phyloP scores from a whole-genome alignment of 2,329 filamentous ascomycete species.

The Coleophoma eucalyptorum region DNA sequence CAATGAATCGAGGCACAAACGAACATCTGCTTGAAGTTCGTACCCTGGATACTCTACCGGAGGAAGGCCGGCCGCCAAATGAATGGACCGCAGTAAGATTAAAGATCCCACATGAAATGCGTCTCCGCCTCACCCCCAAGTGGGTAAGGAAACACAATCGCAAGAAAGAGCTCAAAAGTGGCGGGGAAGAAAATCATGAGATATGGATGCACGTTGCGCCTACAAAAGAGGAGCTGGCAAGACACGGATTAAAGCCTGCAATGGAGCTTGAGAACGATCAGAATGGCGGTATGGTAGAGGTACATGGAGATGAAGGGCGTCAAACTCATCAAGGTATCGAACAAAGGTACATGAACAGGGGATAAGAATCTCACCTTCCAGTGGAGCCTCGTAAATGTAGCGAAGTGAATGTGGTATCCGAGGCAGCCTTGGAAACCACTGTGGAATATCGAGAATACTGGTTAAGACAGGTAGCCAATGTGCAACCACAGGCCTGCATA shows the following conservation, averaged over 20 bases:
- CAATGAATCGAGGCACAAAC: constrained; percentile 47
- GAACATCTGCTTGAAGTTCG: constrained; percentile 45
- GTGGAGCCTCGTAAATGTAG: too few relatives aligned
- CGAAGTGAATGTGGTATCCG: too few relatives aligned
- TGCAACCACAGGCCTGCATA: too few relatives aligned
- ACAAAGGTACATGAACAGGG: constrained; percentile 12
- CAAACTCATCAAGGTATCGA: constrained; percentile 9
- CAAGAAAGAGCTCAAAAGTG: constrained; percentile 24
- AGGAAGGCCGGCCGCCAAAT: constrained; percentile 49
- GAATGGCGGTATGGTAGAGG: constrained; percentile 11
- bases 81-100: constrained; percentile 56
- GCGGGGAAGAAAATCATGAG: constrained; percentile 35
- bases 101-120: constrained; percentile 54
- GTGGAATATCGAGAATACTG: too few relatives aligned
- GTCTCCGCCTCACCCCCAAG: constrained; percentile 36
- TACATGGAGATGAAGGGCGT: constrained; percentile 7
- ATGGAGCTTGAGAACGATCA: constrained; percentile 4
- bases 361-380: too few relatives aligned
- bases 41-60: constrained; percentile 39
- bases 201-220: constrained; percentile 50
- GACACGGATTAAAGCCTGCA: constrained; percentile 9
- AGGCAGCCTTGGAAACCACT: too few relatives aligned
- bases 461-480: too few relatives aligned
- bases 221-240: constrained; percentile 25
- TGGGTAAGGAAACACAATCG: constrained; percentile 28